Conservation (phyloP, 2,329 filamentous ascomycete species). For the Cordyceps militaris region DNA sequence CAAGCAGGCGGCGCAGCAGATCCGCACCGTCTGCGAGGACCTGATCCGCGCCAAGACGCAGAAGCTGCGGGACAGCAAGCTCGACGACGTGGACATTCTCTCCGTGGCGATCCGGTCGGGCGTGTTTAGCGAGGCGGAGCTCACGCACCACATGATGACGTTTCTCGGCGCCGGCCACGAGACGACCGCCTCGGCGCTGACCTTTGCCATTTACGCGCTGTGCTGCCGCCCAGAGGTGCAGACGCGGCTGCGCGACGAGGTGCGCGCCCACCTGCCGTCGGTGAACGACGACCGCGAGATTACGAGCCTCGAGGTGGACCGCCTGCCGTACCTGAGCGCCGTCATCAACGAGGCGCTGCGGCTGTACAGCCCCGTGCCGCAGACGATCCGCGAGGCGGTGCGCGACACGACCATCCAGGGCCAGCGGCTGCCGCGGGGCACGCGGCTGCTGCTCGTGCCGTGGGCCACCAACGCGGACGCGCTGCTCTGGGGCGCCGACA, state of each 20-base stretch:
- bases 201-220: conserved; percentile 50
- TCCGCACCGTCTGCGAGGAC: conserved; percentile 55
- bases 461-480: conserved; percentile 56
- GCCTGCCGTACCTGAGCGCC: conserved; percentile 68
- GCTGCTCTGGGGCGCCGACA: conserved; percentile 61
- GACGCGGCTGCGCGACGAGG: conserved; percentile 57
- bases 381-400: conserved; percentile 54
- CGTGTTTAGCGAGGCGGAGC: conserved; percentile 62
- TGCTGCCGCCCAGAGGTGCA: conserved; percentile 60
- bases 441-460: conserved; percentile 50
- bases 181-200: conserved; percentile 25
- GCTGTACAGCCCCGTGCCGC: conserved; percentile 56
- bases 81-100: conserved; percentile 58
- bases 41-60: conserved; percentile 61
- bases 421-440: conserved; percentile 58
- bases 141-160: conserved; percentile 57
- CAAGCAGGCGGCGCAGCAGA: conserved; percentile 37
- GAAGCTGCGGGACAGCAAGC: conserved; percentile 33
- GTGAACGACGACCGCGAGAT: conserved; percentile 25
- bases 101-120: conserved; percentile 67
- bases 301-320: conserved; percentile 49
- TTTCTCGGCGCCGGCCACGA: conserved; percentile 79
- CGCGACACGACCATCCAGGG: conserved; percentile 49
- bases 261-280: conserved; percentile 53
- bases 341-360: conserved; percentile 66